Evolutionary conservation across 352 stramenopile species (phyloP), one percentile per base, ranked within the genome.

Genomic region (Phytophthora pini): DNA sequence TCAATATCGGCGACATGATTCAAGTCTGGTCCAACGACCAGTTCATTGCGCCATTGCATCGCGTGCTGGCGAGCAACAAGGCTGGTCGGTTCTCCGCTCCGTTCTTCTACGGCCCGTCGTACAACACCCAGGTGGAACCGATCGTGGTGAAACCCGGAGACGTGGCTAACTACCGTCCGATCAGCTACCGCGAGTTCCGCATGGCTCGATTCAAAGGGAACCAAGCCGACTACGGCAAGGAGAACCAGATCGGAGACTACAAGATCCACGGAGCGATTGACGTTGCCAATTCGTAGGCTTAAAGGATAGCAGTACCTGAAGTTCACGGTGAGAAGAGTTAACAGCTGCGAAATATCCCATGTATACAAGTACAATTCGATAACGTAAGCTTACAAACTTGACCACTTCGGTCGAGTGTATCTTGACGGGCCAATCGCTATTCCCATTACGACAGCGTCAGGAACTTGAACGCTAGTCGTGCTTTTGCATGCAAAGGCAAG

Each of bases 31-130:
- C 82, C 0, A 84, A 88, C 43, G 79, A 82, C 51, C 64, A 70
- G 53, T 90, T 82, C 48, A 22, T 70, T 10, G 76, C 80, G 2
- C 78, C 80, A 11, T 29, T 86, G 41, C 80, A 89, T 50, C 77
- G 80, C 20, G 80, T 89, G 17, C 40, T 88, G 0, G 70, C 68
- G 5, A 73, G 74, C 38, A 48, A 54, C 15, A 38, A 49, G 1
- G 36, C 40, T 24, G 70, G 77, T 6, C 77, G 80, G 12, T 85
- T 66, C 54, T 89, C 77, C 17, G 66, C 65, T 39, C 72, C 78
- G 41, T 89, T 84, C 62, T 87, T 87, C 46, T 87, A 87, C 75
- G 71, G 80, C 41, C 80, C 82, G 31, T 74, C 74, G 15, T 97
- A 90, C 63, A 49, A 70, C 1, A 56, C 71, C 5, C 36, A 63